Percentiles rank a stretch among this genome's conserved stretches.
Evolutionary conservation across 176 grass and related monocot species (phyloP).

Genomic region (Alloteropsis semialata): DNA sequence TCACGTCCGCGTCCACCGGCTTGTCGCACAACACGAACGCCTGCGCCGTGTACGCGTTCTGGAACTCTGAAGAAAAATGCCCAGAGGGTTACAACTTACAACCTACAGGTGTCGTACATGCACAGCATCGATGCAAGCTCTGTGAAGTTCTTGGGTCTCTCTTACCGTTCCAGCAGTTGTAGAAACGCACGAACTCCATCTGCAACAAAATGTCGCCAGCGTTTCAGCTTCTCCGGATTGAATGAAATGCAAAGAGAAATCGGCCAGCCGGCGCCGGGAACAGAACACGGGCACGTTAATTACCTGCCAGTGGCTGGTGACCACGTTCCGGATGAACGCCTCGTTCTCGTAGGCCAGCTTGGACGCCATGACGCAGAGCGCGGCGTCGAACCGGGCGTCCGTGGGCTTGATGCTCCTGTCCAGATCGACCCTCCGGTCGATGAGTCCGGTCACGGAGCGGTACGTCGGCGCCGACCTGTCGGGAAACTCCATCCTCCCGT

Average conservation of each 20-base stretch:
- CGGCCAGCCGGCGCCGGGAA: too few relatives aligned
- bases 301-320: conserved; percentile 40
- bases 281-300: too few relatives aligned
- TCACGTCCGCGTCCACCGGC: conserved; percentile 35
- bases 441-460: conserved; percentile 34
- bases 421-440: conserved; percentile 47
- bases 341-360: conserved; percentile 71
- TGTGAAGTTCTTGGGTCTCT: background rate
- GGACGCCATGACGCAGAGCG: conserved; percentile 61
- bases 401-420: conserved; percentile 29
- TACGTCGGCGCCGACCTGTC: conserved; percentile 40
- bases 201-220: too few relatives aligned
- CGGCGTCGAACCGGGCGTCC: conserved; percentile 41
- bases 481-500: conserved; percentile 36
- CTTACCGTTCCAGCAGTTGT: conserved; percentile 68
- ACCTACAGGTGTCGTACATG: background rate
- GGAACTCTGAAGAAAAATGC: conserved; percentile 30
- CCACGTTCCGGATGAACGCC: conserved; percentile 39
- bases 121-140: background rate
- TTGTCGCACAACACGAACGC: conserved; percentile 53
- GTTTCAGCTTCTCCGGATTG: too few relatives aligned
- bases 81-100: too few relatives aligned
- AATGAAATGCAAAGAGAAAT: too few relatives aligned
- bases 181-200: conserved; percentile 61
- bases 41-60: conserved; percentile 37